Evolutionary conservation across 2,329 filamentous ascomycete genomes (phyloP).

Genomic region (Coniochaeta pulveracea): DNA sequence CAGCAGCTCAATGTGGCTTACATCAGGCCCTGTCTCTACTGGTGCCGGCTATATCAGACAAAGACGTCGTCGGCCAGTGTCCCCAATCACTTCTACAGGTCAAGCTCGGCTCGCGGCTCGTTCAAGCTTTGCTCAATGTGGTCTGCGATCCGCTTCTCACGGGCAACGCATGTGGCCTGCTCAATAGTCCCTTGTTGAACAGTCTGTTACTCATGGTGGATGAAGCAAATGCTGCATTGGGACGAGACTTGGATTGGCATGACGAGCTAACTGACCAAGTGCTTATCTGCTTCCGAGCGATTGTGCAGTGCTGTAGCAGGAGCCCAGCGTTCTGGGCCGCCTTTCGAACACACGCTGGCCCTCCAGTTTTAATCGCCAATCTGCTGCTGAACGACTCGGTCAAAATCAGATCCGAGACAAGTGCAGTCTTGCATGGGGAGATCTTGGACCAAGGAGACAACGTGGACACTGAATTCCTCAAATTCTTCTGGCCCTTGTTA

Average conservation of each 20-base stretch:
- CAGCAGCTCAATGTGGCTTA: too few species aligned
- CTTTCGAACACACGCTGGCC: slow-evolving; percentile 18
- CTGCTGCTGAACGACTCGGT: slow-evolving; percentile 27
- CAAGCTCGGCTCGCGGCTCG: slow-evolving; percentile 38
- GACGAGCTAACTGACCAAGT: too few species aligned
- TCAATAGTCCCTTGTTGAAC: slow-evolving; percentile 17
- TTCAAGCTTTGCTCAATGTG: slow-evolving; percentile 44
- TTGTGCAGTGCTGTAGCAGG: slow-evolving; percentile 27
- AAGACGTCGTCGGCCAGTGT: slow-evolving; percentile 35
- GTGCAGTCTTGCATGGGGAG: too few species aligned
- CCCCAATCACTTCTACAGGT: slow-evolving; percentile 31
- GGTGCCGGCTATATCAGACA: slow-evolving; percentile 48
- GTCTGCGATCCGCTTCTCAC: slow-evolving; percentile 25
- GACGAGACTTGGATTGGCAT: too few species aligned
- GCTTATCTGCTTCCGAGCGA: slow-evolving; percentile 22
- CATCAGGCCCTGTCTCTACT: slow-evolving; percentile 42
- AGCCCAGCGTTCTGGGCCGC: slow-evolving; percentile 26
- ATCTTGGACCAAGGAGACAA: too few species aligned
- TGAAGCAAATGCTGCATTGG: too few species aligned
- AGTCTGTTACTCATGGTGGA: slow-evolving; percentile 20
- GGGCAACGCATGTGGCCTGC: slow-evolving; percentile 7
- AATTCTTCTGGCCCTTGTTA: slow-evolving; percentile 35
- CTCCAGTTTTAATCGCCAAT: slow-evolving; percentile 18
- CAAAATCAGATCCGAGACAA: background rate
- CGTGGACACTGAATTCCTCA: slow-evolving; percentile 23